These are phyloP conservation scores for Colletotrichum phormii DNA, from an alignment of 2,329 filamentous ascomycete genomes.

Conservation along the genomic window DNA sequence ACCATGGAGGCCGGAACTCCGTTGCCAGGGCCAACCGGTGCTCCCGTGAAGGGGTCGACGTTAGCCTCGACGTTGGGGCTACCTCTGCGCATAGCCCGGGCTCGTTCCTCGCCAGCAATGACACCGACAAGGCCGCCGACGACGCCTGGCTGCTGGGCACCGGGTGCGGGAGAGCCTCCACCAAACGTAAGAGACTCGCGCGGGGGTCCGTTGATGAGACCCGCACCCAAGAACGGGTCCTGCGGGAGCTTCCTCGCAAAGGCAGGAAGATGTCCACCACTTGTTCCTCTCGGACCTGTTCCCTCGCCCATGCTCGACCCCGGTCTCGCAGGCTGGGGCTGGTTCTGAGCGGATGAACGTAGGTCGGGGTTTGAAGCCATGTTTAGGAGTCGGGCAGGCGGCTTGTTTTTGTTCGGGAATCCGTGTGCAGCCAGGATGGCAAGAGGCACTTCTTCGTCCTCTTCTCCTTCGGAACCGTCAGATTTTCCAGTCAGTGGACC, in stretches of 20 bases:
- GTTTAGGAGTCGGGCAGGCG: constrained; percentile 74
- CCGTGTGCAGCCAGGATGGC: constrained; percentile 90
- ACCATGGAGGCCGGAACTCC: constrained; percentile 60
- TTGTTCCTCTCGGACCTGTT: constrained; percentile 45
- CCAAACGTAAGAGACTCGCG: constrained; percentile 81
- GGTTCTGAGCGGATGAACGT: constrained; percentile 61
- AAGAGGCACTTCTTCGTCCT: constrained; percentile 89
- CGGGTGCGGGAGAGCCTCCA: constrained; percentile 61
- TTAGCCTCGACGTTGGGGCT: constrained; percentile 76
- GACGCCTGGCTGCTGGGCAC: constrained; percentile 50
- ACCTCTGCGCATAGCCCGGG: constrained; percentile 80
- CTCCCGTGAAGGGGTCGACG: constrained; percentile 49
- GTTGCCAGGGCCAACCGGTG: constrained; percentile 59
- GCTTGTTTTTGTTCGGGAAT: constrained; percentile 82
- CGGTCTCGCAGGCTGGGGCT: constrained; percentile 61
- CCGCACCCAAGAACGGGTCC: constrained; percentile 86
- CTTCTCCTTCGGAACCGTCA: constrained; percentile 75
- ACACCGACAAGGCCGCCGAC: constrained; percentile 88
- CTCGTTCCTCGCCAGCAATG: constrained; percentile 86
- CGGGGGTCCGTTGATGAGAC: constrained; percentile 77
- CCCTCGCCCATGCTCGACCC: constrained; percentile 69
- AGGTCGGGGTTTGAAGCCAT: constrained; percentile 80
- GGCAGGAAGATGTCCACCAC: constrained; percentile 72
- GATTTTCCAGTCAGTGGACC: constrained; percentile 51
- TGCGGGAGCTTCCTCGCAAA: constrained; percentile 86